phyloP scores from a whole-genome alignment of 306 rosid genomes.

The Echinosophora koreensis region DNA sequence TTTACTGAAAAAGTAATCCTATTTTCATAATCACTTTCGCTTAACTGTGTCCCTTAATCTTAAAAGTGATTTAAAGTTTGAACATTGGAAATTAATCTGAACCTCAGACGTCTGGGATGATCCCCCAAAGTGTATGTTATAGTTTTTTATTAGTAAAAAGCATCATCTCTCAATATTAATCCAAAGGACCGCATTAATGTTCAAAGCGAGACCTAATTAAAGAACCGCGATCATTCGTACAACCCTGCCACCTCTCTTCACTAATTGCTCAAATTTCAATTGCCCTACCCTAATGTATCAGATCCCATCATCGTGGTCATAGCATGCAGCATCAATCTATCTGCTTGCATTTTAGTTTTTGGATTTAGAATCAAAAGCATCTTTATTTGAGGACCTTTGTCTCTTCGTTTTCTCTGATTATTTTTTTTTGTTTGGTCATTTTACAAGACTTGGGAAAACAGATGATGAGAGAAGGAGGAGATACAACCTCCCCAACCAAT shows the following conservation, averaged over 20 bases:
- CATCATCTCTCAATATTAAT: too few relatives aligned
- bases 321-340: slow-evolving; percentile 16
- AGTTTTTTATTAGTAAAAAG: too few relatives aligned
- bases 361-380: neutral
- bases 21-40: neutral
- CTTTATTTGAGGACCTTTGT: neutral
- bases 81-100: neutral
- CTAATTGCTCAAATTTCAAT: slow-evolving; percentile 22
- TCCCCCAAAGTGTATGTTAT: too few relatives aligned
- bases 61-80: neutral
- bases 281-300: neutral
- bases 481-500: slow-evolving; percentile 31
- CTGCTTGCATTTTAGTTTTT: slow-evolving; percentile 30
- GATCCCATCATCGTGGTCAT: neutral
- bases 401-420: neutral
- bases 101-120: too few relatives aligned
- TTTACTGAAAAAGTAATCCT: neutral
- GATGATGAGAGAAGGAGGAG: neutral
- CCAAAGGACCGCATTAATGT: slow-evolving; percentile 38
- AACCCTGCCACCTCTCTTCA: slow-evolving; percentile 5
- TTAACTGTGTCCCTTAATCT: neutral
- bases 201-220: slow-evolving; percentile 20
- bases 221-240: slow-evolving; percentile 1
- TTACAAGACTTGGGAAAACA: neutral
- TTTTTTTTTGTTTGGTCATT: neutral